These are phyloP conservation scores for Diophrys sp. DNA, from an alignment of 73 alveolate genomes.

Conservation along the genomic window DNA sequence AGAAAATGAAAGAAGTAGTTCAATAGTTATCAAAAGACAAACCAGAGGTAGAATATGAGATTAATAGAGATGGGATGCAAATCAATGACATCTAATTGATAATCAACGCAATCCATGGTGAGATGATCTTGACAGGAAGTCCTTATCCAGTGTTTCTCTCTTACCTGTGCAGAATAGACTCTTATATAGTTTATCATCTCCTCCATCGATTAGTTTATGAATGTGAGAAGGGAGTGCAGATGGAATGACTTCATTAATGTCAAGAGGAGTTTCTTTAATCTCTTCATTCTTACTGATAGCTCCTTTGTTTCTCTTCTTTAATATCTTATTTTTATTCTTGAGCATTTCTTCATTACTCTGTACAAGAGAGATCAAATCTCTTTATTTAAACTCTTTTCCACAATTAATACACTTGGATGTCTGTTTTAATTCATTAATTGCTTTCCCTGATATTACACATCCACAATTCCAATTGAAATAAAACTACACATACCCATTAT, in stretches of 20 bases:
- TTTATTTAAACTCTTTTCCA: slow-evolving; percentile 28
- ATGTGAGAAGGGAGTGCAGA: background rate
- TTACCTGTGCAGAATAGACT: slow-evolving; percentile 20
- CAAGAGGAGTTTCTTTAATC: background rate
- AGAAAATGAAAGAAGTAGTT: too few species aligned
- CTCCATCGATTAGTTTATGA: slow-evolving; percentile 2
- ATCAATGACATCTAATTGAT: background rate
- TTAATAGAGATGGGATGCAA: too few species aligned
- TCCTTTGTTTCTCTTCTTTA: slow-evolving; percentile 9
- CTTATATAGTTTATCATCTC: slow-evolving; percentile 29
- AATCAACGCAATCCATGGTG: background rate
- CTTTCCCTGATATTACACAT: too few species aligned
- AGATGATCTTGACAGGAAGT: slow-evolving; percentile 38
- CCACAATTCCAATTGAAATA: too few species aligned
- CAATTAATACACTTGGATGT: slow-evolving; percentile 49
- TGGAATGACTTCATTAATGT: background rate
- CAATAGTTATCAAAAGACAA: too few species aligned
- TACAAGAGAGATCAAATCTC: slow-evolving; percentile 59
- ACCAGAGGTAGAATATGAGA: too few species aligned
- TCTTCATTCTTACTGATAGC: too few species aligned
- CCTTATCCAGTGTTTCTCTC: slow-evolving; percentile 36
- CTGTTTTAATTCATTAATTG: too few species aligned
- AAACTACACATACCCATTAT: background rate
- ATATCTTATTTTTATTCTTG: slow-evolving; percentile 34
- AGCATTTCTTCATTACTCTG: slow-evolving; percentile 49